Percentiles rank a stretch among this genome's conserved stretches.
Conservation (phyloP, 2,329 filamentous ascomycete genomes). For the Claviceps cyperi region DNA sequence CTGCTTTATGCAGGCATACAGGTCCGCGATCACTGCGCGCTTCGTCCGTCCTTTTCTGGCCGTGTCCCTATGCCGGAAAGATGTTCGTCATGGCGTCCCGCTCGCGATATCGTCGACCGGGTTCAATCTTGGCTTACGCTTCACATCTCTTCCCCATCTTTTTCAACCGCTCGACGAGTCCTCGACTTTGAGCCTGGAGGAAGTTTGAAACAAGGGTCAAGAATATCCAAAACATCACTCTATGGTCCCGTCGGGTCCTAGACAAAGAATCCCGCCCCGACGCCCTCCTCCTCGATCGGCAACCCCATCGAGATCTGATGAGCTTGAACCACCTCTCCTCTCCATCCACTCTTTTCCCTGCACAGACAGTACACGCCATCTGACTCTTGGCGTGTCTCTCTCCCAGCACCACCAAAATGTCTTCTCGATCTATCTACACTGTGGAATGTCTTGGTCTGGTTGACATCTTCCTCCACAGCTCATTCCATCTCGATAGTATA, state of each 20-base stretch:
- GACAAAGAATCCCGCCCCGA: slow-evolving; percentile 9
- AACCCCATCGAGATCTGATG: slow-evolving; percentile 14
- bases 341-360: slow-evolving; percentile 21
- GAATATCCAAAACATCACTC: slow-evolving; percentile 13
- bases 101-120: background rate
- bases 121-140: background rate
- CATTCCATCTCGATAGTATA: slow-evolving; percentile 27
- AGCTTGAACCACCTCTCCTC: slow-evolving; percentile 12
- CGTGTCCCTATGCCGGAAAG: background rate
- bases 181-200: slow-evolving; percentile 7
- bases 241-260: slow-evolving; percentile 12
- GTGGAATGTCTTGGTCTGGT: slow-evolving; percentile 20
- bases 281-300: slow-evolving; percentile 10
- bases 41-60: slow-evolving; percentile 2
- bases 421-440: slow-evolving; percentile 21
- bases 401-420: slow-evolving; percentile 13
- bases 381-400: slow-evolving; percentile 23
- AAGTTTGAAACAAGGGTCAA: slow-evolving; percentile 8
- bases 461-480: slow-evolving; percentile 17
- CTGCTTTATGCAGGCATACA: slow-evolving; percentile 1
- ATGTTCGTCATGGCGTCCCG: background rate
- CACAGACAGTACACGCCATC: slow-evolving; percentile 13
- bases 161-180: slow-evolving; percentile 1
- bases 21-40: slow-evolving; percentile 1
- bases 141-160: slow-evolving; percentile 6